Conservation (phyloP, 306 rosid genomes). For the Hippophae gyantsensis region DNA sequence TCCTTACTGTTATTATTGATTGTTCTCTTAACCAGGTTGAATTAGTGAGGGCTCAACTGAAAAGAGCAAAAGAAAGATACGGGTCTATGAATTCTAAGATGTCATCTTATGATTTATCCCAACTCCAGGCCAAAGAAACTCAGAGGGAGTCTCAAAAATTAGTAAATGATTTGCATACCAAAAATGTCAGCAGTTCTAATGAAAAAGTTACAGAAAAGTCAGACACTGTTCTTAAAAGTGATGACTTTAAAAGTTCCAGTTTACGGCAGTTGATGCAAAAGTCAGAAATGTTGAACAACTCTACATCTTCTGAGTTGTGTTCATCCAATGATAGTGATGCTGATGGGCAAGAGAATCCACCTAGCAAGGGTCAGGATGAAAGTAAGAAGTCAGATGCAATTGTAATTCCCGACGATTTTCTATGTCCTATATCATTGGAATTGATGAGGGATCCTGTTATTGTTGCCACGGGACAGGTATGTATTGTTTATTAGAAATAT, state of each 20-base stretch:
- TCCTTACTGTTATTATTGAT: slow-evolving; percentile 5
- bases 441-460: slow-evolving; percentile 97
- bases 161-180: slow-evolving; percentile 29
- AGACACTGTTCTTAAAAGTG: slow-evolving; percentile 20
- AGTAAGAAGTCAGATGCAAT: slow-evolving; percentile 53
- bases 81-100: slow-evolving; percentile 45
- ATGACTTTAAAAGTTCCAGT: slow-evolving; percentile 31
- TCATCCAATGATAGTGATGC: slow-evolving; percentile 20
- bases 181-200: slow-evolving; percentile 23
- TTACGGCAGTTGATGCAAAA: slow-evolving; percentile 21
- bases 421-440: slow-evolving; percentile 95
- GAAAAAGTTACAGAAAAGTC: slow-evolving; percentile 35
- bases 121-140: slow-evolving; percentile 39
- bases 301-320: slow-evolving; percentile 31
- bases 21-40: slow-evolving; percentile 53
- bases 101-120: slow-evolving; percentile 36
- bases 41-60: slow-evolving; percentile 75
- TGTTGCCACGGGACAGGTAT: slow-evolving; percentile 96
- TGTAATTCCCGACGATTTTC: slow-evolving; percentile 77
- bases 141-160: slow-evolving; percentile 33
- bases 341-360: slow-evolving; percentile 33
- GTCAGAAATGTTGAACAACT: slow-evolving; percentile 32
- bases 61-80: slow-evolving; percentile 71
- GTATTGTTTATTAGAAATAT: slow-evolving; percentile 10
- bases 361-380: slow-evolving; percentile 26